phyloP scores from a whole-genome alignment of 1,284 basidiomycete genomes.

The Porodaedalea pini region DNA sequence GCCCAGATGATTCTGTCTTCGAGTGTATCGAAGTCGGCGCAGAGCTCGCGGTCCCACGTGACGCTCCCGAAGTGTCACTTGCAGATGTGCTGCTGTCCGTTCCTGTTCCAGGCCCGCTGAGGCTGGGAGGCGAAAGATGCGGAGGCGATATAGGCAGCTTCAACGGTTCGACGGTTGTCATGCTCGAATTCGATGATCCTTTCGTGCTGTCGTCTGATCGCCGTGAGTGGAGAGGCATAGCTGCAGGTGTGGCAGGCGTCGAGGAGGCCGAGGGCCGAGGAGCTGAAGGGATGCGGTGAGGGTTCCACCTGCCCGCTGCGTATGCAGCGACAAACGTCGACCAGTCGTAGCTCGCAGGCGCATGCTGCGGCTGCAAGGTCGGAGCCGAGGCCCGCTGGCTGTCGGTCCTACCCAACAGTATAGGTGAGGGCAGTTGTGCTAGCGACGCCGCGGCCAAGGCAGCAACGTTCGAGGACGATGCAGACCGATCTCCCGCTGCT shows the following conservation, averaged over 20 bases:
- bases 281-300: conserved; percentile 70
- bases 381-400: conserved; percentile 1
- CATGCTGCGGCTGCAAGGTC: conserved; percentile 23
- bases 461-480: neutral
- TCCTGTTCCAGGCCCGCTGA: conserved; percentile 6
- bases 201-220: neutral
- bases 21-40: conserved; percentile 22
- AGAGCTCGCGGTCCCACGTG: conserved; percentile 14
- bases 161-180: neutral
- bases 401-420: neutral
- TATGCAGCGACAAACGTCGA: conserved; percentile 73
- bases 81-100: conserved; percentile 16
- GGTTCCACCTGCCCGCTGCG: conserved; percentile 77
- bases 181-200: neutral
- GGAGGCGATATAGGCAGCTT: neutral
- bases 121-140: neutral
- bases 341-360: conserved; percentile 53
- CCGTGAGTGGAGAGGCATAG: neutral
- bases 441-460: neutral
- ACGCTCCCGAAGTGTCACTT: conserved; percentile 15
- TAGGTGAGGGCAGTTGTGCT: neutral
- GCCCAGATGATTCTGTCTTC: conserved; percentile 2
- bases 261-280: conserved; percentile 31
- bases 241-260: conserved; percentile 9
- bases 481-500: neutral